Conservation (phyloP, 1,284 basidiomycete species). For the Pholiota adiposa region DNA sequence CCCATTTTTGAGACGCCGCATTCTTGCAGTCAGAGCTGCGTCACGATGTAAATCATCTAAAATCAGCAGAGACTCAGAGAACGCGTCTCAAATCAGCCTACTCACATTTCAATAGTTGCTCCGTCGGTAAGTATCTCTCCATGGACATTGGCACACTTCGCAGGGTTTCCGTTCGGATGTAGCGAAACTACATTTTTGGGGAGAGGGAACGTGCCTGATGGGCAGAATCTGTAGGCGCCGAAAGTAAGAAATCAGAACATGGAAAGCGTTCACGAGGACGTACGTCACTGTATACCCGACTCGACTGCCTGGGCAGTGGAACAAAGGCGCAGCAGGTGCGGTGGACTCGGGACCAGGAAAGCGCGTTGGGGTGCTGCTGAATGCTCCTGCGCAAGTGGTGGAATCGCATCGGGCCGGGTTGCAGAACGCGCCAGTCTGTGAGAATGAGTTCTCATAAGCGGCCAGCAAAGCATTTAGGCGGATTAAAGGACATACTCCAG, state of each 20-base stretch:
- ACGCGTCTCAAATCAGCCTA: too few species aligned
- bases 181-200: slow-evolving; percentile 21
- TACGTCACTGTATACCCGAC: slow-evolving; percentile 27
- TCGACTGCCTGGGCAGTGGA: slow-evolving; percentile 20
- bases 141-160: slow-evolving; percentile 31
- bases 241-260: neutral
- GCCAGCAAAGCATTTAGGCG: neutral
- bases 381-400: slow-evolving; percentile 21
- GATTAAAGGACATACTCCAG: neutral
- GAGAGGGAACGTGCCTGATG: slow-evolving; percentile 25
- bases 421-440: slow-evolving; percentile 25
- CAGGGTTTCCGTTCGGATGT: slow-evolving; percentile 19
- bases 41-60: neutral
- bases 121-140: slow-evolving; percentile 25
- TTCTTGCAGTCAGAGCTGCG: slow-evolving; percentile 30
- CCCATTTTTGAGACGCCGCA: slow-evolving; percentile 27
- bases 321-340: slow-evolving; percentile 21
- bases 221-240: slow-evolving; percentile 24
- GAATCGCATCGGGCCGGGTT: slow-evolving; percentile 17
- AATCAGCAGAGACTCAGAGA: neutral
- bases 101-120: slow-evolving; percentile 31
- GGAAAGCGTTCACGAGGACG: neutral
- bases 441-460: slow-evolving; percentile 16
- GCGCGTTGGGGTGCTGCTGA: slow-evolving; percentile 21
- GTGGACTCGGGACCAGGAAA: slow-evolving; percentile 20